Evolutionary conservation across 2,329 filamentous ascomycete genomes (phyloP).

Genomic region (Cladosporium austrohemisphaericum): DNA sequence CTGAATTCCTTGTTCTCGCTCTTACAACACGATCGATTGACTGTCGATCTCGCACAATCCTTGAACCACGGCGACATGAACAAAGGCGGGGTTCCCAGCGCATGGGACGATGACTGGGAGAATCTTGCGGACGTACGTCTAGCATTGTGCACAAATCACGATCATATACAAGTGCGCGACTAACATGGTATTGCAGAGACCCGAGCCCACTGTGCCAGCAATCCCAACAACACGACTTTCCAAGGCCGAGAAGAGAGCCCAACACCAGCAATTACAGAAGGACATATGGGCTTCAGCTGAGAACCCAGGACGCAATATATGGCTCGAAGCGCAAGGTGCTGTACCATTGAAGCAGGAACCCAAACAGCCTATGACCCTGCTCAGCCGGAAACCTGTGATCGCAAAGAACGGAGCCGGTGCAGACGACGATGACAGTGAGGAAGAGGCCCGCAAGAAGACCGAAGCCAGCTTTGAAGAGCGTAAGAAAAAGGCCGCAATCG

Average conservation of each 20-base stretch:
- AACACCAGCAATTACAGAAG: conserved; percentile 78
- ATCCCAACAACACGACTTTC: conserved; percentile 52
- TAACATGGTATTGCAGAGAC: not conserved
- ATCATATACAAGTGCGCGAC: too few relatives aligned
- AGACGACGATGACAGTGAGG: conserved; percentile 61
- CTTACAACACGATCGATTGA: too few relatives aligned
- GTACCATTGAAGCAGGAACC: conserved; percentile 66
- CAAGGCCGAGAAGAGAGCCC: conserved; percentile 72
- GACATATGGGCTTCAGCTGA: conserved; percentile 91
- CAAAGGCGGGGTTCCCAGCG: conserved; percentile 59
- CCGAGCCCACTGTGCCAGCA: conserved; percentile 36
- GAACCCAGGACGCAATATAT: conserved; percentile 69
- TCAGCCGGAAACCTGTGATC: conserved; percentile 72
- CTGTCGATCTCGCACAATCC: too few relatives aligned
- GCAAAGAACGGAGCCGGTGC: conserved; percentile 50
- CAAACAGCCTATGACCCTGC: conserved; percentile 77
- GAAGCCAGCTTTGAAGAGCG: conserved; percentile 72
- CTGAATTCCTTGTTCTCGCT: not conserved
- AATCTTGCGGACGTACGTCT: conserved; percentile 63
- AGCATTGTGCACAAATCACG: not conserved
- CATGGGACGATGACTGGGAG: conserved; percentile 94
- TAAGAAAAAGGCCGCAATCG: conserved; percentile 69
- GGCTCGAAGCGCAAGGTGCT: conserved; percentile 60
- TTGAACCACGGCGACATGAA: conserved; percentile 32
- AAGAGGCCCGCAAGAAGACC: conserved; percentile 56